These are phyloP conservation scores for Metschnikowia peoriensis DNA, from an alignment of 805 yeast species.

Conservation along the genomic window DNA sequence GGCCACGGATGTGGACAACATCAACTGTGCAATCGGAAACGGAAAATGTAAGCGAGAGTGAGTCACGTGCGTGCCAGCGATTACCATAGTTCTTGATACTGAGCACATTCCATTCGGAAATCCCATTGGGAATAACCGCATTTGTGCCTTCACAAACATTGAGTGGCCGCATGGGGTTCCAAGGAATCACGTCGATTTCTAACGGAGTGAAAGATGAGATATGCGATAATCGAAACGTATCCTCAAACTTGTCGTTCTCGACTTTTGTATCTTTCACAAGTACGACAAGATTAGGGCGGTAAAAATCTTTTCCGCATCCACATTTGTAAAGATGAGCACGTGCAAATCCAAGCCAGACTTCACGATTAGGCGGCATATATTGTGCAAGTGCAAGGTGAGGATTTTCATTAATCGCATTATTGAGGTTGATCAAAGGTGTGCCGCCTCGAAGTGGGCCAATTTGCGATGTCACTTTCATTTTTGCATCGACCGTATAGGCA, in stretches of 20 bases:
- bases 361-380: slow-evolving; percentile 27
- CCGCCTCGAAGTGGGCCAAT: slow-evolving; percentile 29
- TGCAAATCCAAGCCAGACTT: slow-evolving; percentile 48
- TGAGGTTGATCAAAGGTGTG: slow-evolving; percentile 17
- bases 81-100: neutral
- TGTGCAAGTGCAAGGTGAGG: neutral
- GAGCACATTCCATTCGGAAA: slow-evolving; percentile 38
- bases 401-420: neutral
- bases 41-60: slow-evolving; percentile 34
- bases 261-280: slow-evolving; percentile 26
- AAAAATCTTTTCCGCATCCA: slow-evolving; percentile 44
- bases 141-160: slow-evolving; percentile 34
- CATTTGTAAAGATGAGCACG: slow-evolving; percentile 43
- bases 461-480: slow-evolving; percentile 4
- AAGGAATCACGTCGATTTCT: slow-evolving; percentile 28
- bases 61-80: slow-evolving; percentile 22
- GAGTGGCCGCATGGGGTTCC: slow-evolving; percentile 35
- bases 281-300: slow-evolving; percentile 44
- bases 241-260: neutral
- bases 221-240: slow-evolving; percentile 28
- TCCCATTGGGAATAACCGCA: slow-evolving; percentile 46
- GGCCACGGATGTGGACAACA: slow-evolving; percentile 32
- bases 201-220: slow-evolving; percentile 32
- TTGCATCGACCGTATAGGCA: slow-evolving; percentile 5
- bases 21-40: slow-evolving; percentile 38